Conservation (phyloP, 2,329 filamentous ascomycete species). For the Paracoccidioides lutzii region DNA sequence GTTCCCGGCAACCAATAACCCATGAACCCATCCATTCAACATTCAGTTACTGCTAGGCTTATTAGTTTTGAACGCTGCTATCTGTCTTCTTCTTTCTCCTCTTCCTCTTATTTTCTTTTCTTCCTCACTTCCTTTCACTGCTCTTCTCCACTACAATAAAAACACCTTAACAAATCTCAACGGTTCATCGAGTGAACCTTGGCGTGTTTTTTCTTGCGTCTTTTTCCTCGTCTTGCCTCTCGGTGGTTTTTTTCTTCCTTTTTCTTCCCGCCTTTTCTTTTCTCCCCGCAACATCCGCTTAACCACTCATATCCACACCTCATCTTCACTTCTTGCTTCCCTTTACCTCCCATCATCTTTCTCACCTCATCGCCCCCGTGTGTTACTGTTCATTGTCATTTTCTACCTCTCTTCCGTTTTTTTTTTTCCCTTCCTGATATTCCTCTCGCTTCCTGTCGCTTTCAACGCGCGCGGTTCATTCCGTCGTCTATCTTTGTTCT, state of each 20-base stretch:
- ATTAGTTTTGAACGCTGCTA: background rate
- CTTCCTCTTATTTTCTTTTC: background rate
- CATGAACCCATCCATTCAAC: too few relatives aligned
- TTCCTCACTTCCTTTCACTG: background rate
- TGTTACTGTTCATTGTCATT: background rate
- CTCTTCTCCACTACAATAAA: background rate
- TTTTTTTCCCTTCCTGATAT: background rate
- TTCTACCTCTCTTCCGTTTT: background rate
- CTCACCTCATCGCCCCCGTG: background rate
- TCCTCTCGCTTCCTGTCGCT: conserved; percentile 3
- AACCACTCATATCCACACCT: background rate
- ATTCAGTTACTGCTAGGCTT: too few relatives aligned
- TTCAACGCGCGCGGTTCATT: conserved; percentile 4
- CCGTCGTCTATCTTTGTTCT: conserved; percentile 4
- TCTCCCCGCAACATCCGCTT: background rate
- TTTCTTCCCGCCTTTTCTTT: background rate
- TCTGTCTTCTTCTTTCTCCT: background rate
- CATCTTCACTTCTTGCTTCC: background rate
- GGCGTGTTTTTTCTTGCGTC: background rate
- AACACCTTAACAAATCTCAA: background rate
- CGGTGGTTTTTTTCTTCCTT: background rate
- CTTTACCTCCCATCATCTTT: background rate
- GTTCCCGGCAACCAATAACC: too few relatives aligned
- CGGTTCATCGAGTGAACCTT: background rate
- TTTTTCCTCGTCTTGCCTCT: background rate